Conservation (phyloP, 2,329 filamentous ascomycete species). For the Alternaria hordeiaustralica region DNA sequence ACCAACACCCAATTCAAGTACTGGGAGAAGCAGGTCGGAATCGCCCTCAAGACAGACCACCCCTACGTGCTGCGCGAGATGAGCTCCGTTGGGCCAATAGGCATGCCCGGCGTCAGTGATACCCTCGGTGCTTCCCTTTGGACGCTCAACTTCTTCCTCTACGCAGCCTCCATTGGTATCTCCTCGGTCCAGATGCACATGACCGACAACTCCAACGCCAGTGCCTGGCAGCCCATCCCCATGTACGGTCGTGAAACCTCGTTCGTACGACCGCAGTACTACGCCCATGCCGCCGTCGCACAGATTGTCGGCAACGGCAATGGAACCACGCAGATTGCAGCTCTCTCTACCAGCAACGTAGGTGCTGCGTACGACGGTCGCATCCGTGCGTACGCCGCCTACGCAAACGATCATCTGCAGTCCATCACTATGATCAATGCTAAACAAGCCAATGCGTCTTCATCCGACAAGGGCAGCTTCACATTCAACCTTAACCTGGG, state of each 20-base stretch:
- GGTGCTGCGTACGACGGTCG: conserved; percentile 50
- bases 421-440: conserved; percentile 57
- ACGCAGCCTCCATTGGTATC: conserved; percentile 57
- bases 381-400: conserved; percentile 55
- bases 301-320: conserved; percentile 58
- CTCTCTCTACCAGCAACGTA: conserved; percentile 38
- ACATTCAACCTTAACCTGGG: conserved; percentile 53
- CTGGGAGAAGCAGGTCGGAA: conserved; percentile 54
- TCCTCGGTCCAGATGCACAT: conserved; percentile 60
- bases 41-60: conserved; percentile 51
- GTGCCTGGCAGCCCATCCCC: conserved; percentile 57
- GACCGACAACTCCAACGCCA: conserved; percentile 61
- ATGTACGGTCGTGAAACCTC: conserved; percentile 51
- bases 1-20: conserved; percentile 58
- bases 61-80: conserved; percentile 61
- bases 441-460: conserved; percentile 51
- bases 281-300: conserved; percentile 59
- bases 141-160: conserved; percentile 61
- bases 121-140: conserved; percentile 59
- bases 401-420: conserved; percentile 52
- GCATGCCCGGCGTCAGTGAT: conserved; percentile 55
- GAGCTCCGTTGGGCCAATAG: conserved; percentile 59
- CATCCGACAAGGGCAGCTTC: conserved; percentile 46
- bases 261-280: conserved; percentile 58
- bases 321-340: conserved; percentile 54